Conservation (phyloP, 2,329 filamentous ascomycete genomes). For the Diaporthe sp. region DNA sequence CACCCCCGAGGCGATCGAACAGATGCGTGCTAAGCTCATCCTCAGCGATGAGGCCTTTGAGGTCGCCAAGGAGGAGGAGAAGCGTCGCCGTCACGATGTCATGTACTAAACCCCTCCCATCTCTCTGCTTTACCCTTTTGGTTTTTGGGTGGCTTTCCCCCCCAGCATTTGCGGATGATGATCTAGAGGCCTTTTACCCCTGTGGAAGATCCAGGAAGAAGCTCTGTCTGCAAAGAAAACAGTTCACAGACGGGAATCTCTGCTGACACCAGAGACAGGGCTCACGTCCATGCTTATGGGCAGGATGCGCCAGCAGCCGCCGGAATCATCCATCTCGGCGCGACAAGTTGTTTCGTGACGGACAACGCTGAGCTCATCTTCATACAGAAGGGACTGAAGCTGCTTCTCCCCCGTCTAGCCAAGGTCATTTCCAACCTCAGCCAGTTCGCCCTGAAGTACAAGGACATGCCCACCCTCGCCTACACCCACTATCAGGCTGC, state of each 20-base stretch:
- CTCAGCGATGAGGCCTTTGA: constrained; percentile 85
- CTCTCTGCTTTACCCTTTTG: no score
- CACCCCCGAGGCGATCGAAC: constrained; percentile 78
- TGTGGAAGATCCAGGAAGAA: background rate
- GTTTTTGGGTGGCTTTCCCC: background rate
- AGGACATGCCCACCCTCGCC: constrained; percentile 75
- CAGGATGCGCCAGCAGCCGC: constrained; percentile 81
- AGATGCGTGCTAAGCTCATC: constrained; percentile 81
- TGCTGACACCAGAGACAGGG: constrained; percentile 44
- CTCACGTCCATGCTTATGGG: constrained; percentile 81
- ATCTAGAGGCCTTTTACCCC: no score
- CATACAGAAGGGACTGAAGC: constrained; percentile 79
- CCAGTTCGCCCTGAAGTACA: constrained; percentile 80
- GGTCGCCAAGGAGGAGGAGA: constrained; percentile 82
- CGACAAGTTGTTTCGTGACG: constrained; percentile 69
- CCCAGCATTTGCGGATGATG: background rate
- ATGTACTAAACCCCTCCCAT: constrained; percentile 47
- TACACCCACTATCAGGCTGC: constrained; percentile 82
- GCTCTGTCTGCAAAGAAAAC: background rate
- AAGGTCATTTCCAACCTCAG: constrained; percentile 83
- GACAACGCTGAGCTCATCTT: constrained; percentile 87
- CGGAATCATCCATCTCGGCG: constrained; percentile 73
- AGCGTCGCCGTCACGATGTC: constrained; percentile 68
- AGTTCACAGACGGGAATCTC: background rate
- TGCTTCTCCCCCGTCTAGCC: constrained; percentile 84